Conservation (phyloP, 164 flowering plant genomes). For the Liriodendron chinense region DNA sequence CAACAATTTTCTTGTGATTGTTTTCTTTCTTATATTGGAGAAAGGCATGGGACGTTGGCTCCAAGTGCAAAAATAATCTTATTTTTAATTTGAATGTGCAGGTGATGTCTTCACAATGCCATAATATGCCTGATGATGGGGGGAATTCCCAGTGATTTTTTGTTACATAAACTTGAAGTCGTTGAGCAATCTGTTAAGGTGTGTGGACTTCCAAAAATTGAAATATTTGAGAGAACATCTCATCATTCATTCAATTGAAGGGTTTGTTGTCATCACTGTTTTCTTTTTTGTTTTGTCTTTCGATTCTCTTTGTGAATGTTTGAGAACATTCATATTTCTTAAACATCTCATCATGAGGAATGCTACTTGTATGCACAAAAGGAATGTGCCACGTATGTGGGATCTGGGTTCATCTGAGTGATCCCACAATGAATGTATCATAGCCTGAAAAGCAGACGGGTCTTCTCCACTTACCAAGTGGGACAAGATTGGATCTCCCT, state of each 20-base stretch:
- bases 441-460: not conserved
- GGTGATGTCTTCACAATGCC: conserved; percentile 40
- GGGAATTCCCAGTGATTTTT: conserved; percentile 38
- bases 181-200: conserved; percentile 77
- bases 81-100: conserved; percentile 12
- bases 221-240: not conserved
- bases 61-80: not conserved
- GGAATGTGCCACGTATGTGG: not conserved
- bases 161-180: conserved; percentile 72
- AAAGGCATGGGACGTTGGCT: not conserved
- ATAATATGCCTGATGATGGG: conserved; percentile 36
- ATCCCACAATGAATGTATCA: no score
- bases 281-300: no score
- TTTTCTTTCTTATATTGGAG: not conserved
- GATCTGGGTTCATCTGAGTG: not conserved
- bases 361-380: not conserved
- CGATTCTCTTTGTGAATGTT: no score
- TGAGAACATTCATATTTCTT: no score
- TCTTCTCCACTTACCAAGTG: not conserved
- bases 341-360: not conserved
- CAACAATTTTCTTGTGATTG: not conserved
- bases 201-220: not conserved
- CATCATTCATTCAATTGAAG: not conserved
- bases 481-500: no score
- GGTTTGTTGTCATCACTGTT: not conserved